These are phyloP conservation scores for Batkoa obscura DNA, from an alignment of 371 early-diverging fungal genomes.

Conservation along the genomic window DNA sequence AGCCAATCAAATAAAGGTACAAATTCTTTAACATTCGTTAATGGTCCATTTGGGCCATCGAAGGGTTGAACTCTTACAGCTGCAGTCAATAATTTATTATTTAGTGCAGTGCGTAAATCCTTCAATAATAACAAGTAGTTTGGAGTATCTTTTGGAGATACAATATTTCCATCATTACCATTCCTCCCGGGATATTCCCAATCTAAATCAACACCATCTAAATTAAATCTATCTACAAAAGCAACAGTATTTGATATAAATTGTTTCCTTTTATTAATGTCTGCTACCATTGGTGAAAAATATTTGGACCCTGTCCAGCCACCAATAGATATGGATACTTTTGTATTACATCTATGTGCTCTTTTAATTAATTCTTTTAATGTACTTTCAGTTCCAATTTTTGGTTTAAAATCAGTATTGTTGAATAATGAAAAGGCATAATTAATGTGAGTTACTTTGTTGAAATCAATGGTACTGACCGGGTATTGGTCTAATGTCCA, in stretches of 20 bases:
- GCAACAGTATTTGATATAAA: constrained; percentile 20
- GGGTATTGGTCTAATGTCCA: constrained; percentile 25
- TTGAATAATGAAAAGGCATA: constrained; percentile 15
- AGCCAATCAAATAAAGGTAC: constrained; percentile 31
- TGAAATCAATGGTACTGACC: constrained; percentile 18
- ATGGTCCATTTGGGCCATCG: constrained; percentile 25
- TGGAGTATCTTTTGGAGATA: constrained; percentile 24
- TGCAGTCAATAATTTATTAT: constrained; percentile 33
- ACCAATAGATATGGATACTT: constrained; percentile 42
- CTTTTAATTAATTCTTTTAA: constrained; percentile 9
- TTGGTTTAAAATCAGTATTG: constrained; percentile 9
- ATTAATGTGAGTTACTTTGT: constrained; percentile 17
- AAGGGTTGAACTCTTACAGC: constrained; percentile 50
- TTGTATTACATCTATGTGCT: constrained; percentile 12
- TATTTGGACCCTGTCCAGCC: constrained; percentile 53
- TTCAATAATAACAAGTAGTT: constrained; percentile 36
- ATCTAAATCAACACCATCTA: constrained; percentile 23
- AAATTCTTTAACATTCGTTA: constrained; percentile 35
- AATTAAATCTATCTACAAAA: constrained; percentile 1
- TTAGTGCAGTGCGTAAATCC: constrained; percentile 38
- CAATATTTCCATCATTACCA: constrained; percentile 43
- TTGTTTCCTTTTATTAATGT: constrained; percentile 14
- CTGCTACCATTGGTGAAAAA: constrained; percentile 34
- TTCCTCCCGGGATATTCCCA: constrained; percentile 62
- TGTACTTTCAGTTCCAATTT: constrained; percentile 6